These are phyloP conservation scores for Curvularia sp. DNA, from an alignment of 2,329 filamentous ascomycete genomes.

Conservation along the genomic window DNA sequence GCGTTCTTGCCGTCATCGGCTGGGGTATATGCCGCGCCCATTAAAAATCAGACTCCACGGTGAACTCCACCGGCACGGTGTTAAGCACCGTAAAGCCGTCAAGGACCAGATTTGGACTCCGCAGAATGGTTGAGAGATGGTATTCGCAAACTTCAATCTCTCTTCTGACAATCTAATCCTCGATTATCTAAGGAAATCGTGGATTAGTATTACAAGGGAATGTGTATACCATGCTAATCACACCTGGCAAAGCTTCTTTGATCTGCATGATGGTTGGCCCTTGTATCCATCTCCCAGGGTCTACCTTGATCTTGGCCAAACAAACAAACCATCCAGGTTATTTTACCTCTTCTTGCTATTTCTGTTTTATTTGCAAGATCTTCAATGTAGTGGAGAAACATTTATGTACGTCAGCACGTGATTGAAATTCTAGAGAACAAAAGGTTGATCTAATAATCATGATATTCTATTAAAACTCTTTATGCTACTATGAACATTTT, in stretches of 20 bases:
- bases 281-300: background rate
- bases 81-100: background rate
- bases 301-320: background rate
- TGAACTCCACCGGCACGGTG: background rate
- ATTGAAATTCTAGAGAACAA: background rate
- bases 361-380: background rate
- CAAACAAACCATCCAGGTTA: background rate
- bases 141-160: background rate
- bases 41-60: background rate
- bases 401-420: background rate
- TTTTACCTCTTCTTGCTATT: background rate
- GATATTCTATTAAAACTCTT: constrained; percentile 4
- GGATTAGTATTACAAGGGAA: background rate
- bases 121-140: background rate
- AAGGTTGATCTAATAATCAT: background rate
- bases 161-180: background rate
- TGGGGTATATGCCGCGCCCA: background rate
- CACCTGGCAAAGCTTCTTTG: background rate
- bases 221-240: background rate
- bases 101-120: background rate
- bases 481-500: constrained; percentile 10
- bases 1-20: background rate
- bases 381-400: background rate
- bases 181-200: background rate
- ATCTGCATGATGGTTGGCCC: background rate